Evolutionary conservation across 805 yeast species (phyloP).

Genomic region (Teunomyces aglyptinius): DNA sequence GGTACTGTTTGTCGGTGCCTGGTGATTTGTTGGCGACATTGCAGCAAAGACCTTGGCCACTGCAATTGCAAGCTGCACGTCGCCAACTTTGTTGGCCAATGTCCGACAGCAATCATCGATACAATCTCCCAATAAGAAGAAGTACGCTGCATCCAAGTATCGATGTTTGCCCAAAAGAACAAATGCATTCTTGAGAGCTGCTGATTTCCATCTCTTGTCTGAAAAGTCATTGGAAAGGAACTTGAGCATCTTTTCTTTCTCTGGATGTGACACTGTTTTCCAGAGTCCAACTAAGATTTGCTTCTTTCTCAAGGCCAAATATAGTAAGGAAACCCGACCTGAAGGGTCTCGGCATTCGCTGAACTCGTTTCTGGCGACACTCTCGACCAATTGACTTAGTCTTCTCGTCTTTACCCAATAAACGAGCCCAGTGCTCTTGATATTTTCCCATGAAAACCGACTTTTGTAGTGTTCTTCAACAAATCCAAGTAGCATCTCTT

Average conservation of each 20-base stretch:
- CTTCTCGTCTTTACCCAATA: constrained; percentile 57
- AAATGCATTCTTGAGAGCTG: constrained; percentile 90
- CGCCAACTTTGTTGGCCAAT: constrained; percentile 62
- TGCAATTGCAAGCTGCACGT: constrained; percentile 72
- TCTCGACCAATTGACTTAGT: constrained; percentile 50
- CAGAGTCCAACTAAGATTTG: constrained; percentile 77
- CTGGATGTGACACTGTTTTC: constrained; percentile 77
- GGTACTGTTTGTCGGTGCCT: constrained; percentile 14
- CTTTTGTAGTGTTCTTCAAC: constrained; percentile 43
- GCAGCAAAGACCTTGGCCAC: constrained; percentile 69
- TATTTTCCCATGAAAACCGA: constrained; percentile 58
- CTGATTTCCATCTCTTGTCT: constrained; percentile 75
- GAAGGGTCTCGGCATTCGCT: constrained; percentile 63
- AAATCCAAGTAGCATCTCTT: constrained; percentile 57
- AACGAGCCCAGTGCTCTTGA: constrained; percentile 59
- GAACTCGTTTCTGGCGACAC: constrained; percentile 71
- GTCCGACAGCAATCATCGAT: constrained; percentile 77
- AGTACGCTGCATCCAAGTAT: constrained; percentile 81
- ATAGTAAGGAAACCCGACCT: constrained; percentile 66
- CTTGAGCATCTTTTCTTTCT: constrained; percentile 76
- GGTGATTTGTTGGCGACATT: not conserved
- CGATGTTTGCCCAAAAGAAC: constrained; percentile 88
- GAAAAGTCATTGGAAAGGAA: constrained; percentile 76
- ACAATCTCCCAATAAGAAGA: constrained; percentile 76
- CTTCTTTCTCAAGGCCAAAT: constrained; percentile 75